Evolutionary conservation across 805 yeast species (phyloP).

Genomic region (Candida chilensis): DNA sequence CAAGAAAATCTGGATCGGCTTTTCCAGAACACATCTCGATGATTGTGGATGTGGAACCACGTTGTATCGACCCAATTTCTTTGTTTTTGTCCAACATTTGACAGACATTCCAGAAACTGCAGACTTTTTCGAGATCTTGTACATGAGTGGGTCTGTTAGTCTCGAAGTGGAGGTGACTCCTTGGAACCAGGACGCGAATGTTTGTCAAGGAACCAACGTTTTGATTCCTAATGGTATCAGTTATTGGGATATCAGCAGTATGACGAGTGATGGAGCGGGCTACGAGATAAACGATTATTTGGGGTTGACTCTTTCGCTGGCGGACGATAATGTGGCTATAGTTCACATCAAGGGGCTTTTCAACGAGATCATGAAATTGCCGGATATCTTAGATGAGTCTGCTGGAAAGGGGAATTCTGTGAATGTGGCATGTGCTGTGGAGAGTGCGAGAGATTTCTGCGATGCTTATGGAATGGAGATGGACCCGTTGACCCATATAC

Average conservation of each 20-base stretch:
- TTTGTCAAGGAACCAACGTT: slow-evolving; percentile 10
- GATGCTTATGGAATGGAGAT: slow-evolving; percentile 18
- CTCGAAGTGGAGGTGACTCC: background rate
- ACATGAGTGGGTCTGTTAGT: slow-evolving; percentile 1
- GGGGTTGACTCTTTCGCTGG: slow-evolving; percentile 23
- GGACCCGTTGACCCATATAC: too few species aligned
- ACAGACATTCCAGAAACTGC: slow-evolving; percentile 8
- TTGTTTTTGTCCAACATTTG: slow-evolving; percentile 15
- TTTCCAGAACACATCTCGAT: slow-evolving; percentile 32
- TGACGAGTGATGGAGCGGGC: too few species aligned
- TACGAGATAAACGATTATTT: slow-evolving; percentile 13
- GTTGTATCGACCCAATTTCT: slow-evolving; percentile 34
- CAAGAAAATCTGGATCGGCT: slow-evolving; percentile 36
- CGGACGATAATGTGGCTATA: slow-evolving; percentile 24
- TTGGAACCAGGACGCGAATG: slow-evolving; percentile 2
- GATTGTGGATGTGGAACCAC: slow-evolving; percentile 34
- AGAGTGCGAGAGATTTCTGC: slow-evolving; percentile 16
- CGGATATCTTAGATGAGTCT: slow-evolving; percentile 9
- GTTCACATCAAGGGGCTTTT: slow-evolving; percentile 23
- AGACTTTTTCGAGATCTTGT: slow-evolving; percentile 3
- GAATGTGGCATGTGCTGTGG: slow-evolving; percentile 19
- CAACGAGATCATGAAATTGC: slow-evolving; percentile 5
- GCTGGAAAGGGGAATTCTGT: slow-evolving; percentile 8
- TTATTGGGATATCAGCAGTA: slow-evolving; percentile 10
- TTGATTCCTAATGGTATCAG: slow-evolving; percentile 26